Evolutionary conservation across 306 rosid species (phyloP), one percentile per base, ranked within the genome.

Genomic region (Pueraria montana): DNA sequence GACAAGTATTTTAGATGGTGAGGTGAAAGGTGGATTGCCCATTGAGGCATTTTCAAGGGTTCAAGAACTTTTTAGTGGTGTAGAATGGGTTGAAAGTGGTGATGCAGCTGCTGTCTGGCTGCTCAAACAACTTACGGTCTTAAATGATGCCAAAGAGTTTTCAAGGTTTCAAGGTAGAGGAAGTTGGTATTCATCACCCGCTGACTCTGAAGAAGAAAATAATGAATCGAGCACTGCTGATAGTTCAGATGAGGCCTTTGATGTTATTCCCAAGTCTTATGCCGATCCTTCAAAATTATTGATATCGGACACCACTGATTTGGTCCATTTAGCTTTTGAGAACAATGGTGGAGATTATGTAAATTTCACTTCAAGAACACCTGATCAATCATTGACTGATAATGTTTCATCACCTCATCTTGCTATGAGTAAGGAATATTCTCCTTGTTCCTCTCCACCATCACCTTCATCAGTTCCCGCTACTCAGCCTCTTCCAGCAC

Each of bases 71-170:
- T 96, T 96, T 83, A 93, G 84, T 82, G 97, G 94, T 50, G 96
- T 81, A 52, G 99, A 96, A 52, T 96, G 98, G 99, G 88, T 91
- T 87, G 99, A 92, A 46, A 86, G 80, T 74, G 88, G 89, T 76
- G 99, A 96, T 83, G 98, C 93, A 82, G 99, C 95, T 36, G 92
- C 99, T 48, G 91, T 93, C 84, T 96, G 99, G 99, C 85, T 96
- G 78, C 93, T 96, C 77, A 91, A 92, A 81, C 97, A 96, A 69
- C 96, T 96, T 23, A 89, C 90, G 46, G 93, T 85, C 86, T 84
- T 92, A 74, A 89, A 85, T 80, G 99, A 96, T 10, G 92, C 87
- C 26, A 96, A 91, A 87, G 99, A 95, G 81, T 42, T 92, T 48
- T 92, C 99, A 30, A 91, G 91, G 90, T 81, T 91, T 82, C 98